Conservation (phyloP, 192 early-diverging fungal genomes). For the Coemansia sp. region DNA sequence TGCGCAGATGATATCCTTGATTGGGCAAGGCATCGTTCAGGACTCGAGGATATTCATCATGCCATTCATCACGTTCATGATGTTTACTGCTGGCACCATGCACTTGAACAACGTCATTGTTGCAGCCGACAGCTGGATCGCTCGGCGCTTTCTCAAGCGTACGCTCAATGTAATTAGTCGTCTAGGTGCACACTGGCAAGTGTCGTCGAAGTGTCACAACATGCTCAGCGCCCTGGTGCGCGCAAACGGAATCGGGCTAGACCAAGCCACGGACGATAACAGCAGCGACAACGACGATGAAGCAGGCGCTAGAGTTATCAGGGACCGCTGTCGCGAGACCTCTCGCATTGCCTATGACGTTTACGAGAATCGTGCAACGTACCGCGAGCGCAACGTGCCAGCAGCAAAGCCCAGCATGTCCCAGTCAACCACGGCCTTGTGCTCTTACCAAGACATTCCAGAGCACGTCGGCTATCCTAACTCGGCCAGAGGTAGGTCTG, state of each 20-base stretch:
- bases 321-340: slow-evolving; percentile 32
- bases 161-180: slow-evolving; percentile 55
- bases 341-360: slow-evolving; percentile 31
- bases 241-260: slow-evolving; percentile 46
- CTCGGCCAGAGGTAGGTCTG: not conserved
- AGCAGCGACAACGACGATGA: slow-evolving; percentile 14
- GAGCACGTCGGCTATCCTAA: not conserved
- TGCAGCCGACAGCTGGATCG: slow-evolving; percentile 50
- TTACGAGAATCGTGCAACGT: slow-evolving; percentile 29
- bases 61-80: slow-evolving; percentile 56
- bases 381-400: slow-evolving; percentile 8
- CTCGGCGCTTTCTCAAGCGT: slow-evolving; percentile 53
- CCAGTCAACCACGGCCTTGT: not conserved
- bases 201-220: slow-evolving; percentile 56
- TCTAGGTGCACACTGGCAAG: slow-evolving; percentile 53
- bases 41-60: slow-evolving; percentile 54
- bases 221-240: slow-evolving; percentile 53
- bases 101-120: slow-evolving; percentile 57
- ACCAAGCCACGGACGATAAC: slow-evolving; percentile 24
- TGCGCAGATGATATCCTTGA: slow-evolving; percentile 53
- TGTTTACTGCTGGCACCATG: slow-evolving; percentile 55
- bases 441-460: not conserved
- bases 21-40: slow-evolving; percentile 44
- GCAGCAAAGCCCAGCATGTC: not conserved
- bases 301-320: slow-evolving; percentile 26